These are phyloP conservation scores for Davidsoniella australis DNA, from an alignment of 2,329 filamentous ascomycete genomes.

Conservation along the genomic window DNA sequence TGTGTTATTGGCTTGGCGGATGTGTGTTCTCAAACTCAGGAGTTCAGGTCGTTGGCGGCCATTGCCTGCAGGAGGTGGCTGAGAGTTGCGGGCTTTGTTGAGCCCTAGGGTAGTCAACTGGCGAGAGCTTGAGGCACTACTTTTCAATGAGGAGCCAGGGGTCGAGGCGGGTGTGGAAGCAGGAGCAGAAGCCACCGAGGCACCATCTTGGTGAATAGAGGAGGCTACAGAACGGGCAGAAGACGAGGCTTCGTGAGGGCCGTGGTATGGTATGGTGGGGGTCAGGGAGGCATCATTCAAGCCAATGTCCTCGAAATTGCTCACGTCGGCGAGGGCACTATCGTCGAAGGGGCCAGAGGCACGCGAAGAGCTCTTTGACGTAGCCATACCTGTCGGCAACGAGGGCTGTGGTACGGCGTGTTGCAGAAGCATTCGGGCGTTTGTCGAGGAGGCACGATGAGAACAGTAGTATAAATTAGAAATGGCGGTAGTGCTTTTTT, in stretches of 20 bases:
- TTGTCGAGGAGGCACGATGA: no score
- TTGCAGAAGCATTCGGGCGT: no score
- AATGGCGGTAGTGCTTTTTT: no score
- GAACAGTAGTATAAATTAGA: no score
- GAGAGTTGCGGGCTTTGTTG: conserved; percentile 15
- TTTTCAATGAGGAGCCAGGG: conserved; percentile 7
- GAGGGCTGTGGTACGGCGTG: no score
- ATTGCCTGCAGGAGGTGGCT: conserved; percentile 18
- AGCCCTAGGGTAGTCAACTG: conserved; percentile 7
- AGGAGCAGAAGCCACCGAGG: conserved; percentile 16
- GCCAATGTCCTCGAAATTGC: conserved; percentile 86
- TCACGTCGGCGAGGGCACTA: conserved; percentile 53
- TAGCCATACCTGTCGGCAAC: conserved; percentile 41
- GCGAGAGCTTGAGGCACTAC: conserved; percentile 3
- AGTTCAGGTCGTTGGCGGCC: conserved; percentile 17
- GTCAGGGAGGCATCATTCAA: conserved; percentile 44
- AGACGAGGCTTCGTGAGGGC: conserved; percentile 14
- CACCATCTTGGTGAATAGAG: conserved; percentile 20
- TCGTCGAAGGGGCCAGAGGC: conserved; percentile 65
- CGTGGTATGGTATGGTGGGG: conserved; percentile 13
- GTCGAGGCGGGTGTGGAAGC: conserved; percentile 1
- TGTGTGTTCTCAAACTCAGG: conserved; percentile 28
- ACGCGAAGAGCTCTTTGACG: conserved; percentile 75
- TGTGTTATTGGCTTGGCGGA: conserved; percentile 27
- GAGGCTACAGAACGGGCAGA: conserved; percentile 17